Base-by-base conservation (phyloP, 192 early-diverging fungal species). In the Chytriomyces confervae region DNA sequence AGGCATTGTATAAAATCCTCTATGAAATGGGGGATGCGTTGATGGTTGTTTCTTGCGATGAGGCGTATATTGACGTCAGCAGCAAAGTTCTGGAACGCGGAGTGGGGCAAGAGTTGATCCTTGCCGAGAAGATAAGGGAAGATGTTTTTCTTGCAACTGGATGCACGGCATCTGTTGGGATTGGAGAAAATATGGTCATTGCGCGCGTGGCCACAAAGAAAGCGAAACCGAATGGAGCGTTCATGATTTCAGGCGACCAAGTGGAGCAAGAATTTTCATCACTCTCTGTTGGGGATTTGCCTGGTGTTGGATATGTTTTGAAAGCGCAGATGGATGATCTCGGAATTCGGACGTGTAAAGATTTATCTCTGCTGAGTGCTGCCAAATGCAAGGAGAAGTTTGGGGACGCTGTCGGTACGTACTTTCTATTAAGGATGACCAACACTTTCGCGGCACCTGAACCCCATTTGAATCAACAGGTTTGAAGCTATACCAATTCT, bases 21-120 rank as follows among this genome's bases (percentile, higher is more conserved):
- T 79, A 88, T n/a, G 67, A 83, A 11, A 80, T 87, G 63, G 84
- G 91, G 0, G 91, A 93, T 71, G 88, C 91, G 44, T 81, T 94
- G 0, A 92, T 96, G 83, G 93, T 92, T 2, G 91, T 94, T 6
- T 93, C 92, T 47, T 90, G 94, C 64, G 96, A 97, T 77, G 96
- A 97, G 81, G 96, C 92, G 0, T 79, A 93, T 10, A 69, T 95
- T 36, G 93, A 97, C 63, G 88, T 95, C 6, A 85, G 85, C 10
- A 81, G 81, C 7, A 70, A 69, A 44, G 79, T 89, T 36, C 47
- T 62, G 44, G 46, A 68, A 5, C 16, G 60, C 5, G 69, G 75
- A 3, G 47, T 18, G 5, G 77, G 77, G 5, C 49, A 16, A 10
- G 83, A 77, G 49, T 16, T 82, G 45, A 72, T 67, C 2, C 51